These are phyloP conservation scores for Ophiostoma australiae DNA, from an alignment of 2,329 filamentous ascomycete species.

Conservation along the genomic window DNA sequence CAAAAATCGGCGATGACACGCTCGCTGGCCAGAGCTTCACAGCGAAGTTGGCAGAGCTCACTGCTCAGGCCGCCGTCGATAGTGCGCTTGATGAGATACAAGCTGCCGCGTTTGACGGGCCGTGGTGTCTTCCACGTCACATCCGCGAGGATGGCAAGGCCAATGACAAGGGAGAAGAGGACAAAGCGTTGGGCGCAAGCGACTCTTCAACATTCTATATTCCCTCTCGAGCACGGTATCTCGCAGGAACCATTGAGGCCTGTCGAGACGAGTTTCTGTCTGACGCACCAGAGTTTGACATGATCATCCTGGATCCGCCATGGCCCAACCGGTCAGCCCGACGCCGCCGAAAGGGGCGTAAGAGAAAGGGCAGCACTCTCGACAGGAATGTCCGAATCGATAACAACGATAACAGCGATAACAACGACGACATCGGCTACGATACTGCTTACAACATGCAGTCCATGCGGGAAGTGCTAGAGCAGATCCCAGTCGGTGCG, in stretches of 20 bases:
- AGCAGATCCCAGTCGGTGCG: slow-evolving; percentile 51
- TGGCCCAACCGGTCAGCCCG: slow-evolving; percentile 75
- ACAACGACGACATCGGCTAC: slow-evolving; percentile 35
- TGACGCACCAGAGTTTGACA: slow-evolving; percentile 51
- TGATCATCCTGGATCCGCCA: slow-evolving; percentile 70
- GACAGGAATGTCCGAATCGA: neutral
- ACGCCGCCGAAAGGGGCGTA: slow-evolving; percentile 38
- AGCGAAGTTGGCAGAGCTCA: slow-evolving; percentile 51
- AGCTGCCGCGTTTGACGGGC: slow-evolving; percentile 36
- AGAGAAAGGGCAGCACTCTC: slow-evolving; percentile 32
- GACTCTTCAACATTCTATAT: slow-evolving; percentile 31
- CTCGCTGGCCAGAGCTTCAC: slow-evolving; percentile 36
- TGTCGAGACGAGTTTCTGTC: slow-evolving; percentile 40
- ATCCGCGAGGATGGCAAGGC: slow-evolving; percentile 25
- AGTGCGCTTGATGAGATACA: slow-evolving; percentile 41
- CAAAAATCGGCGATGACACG: neutral
- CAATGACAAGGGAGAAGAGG: neutral
- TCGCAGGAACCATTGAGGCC: slow-evolving; percentile 47
- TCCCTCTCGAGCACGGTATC: slow-evolving; percentile 42
- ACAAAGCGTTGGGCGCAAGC: slow-evolving; percentile 5
- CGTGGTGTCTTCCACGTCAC: slow-evolving; percentile 43
- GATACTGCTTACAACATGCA: slow-evolving; percentile 40
- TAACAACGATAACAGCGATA: neutral
- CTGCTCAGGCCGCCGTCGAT: slow-evolving; percentile 46
- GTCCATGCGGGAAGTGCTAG: slow-evolving; percentile 48